phyloP scores from a whole-genome alignment of 2,329 filamentous ascomycete species.

The Hypoxylon sp. region DNA sequence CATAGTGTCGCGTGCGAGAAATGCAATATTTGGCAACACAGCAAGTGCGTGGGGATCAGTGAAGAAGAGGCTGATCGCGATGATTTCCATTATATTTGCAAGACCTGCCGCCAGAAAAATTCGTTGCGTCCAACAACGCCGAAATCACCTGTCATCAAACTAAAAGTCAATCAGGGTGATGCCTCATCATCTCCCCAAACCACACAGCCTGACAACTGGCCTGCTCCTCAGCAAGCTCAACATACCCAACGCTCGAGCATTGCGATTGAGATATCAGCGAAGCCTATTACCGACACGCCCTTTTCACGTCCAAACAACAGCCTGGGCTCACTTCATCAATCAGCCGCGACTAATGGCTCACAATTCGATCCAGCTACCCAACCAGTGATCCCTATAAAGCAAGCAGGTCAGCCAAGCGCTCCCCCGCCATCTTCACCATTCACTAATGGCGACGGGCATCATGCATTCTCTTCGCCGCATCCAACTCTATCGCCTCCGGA shows the following conservation, averaged over 20 bases:
- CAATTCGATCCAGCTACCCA: constrained; percentile 42
- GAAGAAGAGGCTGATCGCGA: constrained; percentile 84
- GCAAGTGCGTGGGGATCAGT: constrained; percentile 86
- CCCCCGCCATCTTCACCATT: constrained; percentile 50
- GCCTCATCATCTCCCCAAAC: constrained; percentile 43
- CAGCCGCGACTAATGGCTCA: constrained; percentile 35
- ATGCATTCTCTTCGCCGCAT: constrained; percentile 62
- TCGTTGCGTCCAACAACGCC: constrained; percentile 71
- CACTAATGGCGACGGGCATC: constrained; percentile 53
- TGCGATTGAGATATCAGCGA: constrained; percentile 45
- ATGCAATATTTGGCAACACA: constrained; percentile 98
- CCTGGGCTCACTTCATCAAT: constrained; percentile 21
- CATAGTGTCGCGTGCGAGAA: constrained; percentile 94
- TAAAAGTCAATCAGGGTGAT: constrained; percentile 62
- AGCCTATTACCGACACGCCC: constrained; percentile 32
- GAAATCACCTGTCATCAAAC: constrained; percentile 67
- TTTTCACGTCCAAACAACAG: constrained; percentile 28
- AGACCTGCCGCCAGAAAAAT: constrained; percentile 78
- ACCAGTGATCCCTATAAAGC: constrained; percentile 52
- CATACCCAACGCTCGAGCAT: constrained; percentile 29
- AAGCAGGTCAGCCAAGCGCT: constrained; percentile 48
- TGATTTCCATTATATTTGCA: constrained; percentile 90
- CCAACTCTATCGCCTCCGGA: constrained; percentile 60
- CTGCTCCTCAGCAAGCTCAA: constrained; percentile 37
- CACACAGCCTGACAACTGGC: constrained; percentile 46